Evolutionary conservation across 805 yeast species (phyloP), one percentile per base, ranked within the genome.

Genomic region (Kluyveromyces aestuarii): DNA sequence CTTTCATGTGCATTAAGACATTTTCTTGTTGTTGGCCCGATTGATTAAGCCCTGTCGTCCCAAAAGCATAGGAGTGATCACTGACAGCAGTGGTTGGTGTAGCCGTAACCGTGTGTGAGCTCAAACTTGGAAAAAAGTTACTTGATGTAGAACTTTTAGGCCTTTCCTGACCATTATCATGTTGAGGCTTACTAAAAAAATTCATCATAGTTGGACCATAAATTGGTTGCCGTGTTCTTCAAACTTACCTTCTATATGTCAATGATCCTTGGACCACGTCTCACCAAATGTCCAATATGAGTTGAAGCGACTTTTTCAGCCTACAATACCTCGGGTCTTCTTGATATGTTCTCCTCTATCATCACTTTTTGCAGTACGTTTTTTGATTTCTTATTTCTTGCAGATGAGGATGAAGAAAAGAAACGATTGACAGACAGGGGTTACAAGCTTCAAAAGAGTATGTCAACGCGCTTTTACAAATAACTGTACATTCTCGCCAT

Each of bases 71-170:
- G 2, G 83, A 75, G 49, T 74, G 75, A 51, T 77, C 76, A 44
- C 81, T 73, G 9, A 84, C 66, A 0, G 89, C 89, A 2, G 86
- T 83, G 2, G 91, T 82, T 17, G 90, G 86, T 6, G 80, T 71
- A 1, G 80, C 71, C 1, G 78, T 71, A n/a, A 21, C 45, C 27
- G 37, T 72, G 71, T 52, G 78, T 70, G 60, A 52, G 6, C 63
- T 51, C 48, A 77, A 65, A 45, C 61, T 68, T 10, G 72, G 68
- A 37, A 67, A 60, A 19, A 59, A 62, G 49, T 54, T 57, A 17
- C 50, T 50, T 11, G 50, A 49, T 35, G 41, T 39, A 11, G 45
- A 18, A 43, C 45, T 43, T 38, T 35, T 44, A 16, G 36, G 27
- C 6, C 38, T 27, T 41, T 21, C 43, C 45, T 11, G 56, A 42